Conservation (phyloP, 2,329 filamentous ascomycete genomes). For the Clonostachys sp. region DNA sequence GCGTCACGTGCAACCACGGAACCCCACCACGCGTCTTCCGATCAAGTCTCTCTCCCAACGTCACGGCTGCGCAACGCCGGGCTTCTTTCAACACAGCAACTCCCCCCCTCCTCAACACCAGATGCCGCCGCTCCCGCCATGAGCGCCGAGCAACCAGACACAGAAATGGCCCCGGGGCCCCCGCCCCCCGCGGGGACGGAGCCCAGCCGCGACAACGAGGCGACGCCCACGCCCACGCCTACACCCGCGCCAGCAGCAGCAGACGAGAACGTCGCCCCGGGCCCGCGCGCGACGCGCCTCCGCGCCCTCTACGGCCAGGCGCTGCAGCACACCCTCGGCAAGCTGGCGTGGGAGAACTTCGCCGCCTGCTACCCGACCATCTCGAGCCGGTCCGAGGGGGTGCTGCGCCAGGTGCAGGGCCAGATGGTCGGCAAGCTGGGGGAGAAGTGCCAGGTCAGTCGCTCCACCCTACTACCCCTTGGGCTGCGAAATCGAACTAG, state of each 20-base stretch:
- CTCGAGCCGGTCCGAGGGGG: slow-evolving; percentile 41
- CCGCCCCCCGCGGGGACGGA: too few species aligned
- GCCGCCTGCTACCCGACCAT: slow-evolving; percentile 58
- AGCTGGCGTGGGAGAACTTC: slow-evolving; percentile 53
- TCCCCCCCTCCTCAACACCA: too few species aligned
- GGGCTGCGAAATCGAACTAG: background rate
- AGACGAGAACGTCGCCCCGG: slow-evolving; percentile 29
- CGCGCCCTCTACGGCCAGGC: slow-evolving; percentile 47
- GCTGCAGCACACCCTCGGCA: slow-evolving; percentile 47
- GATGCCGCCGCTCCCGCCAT: too few species aligned
- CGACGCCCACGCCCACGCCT: too few species aligned
- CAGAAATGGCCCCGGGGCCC: background rate
- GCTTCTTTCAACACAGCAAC: too few species aligned
- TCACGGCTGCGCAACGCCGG: too few species aligned
- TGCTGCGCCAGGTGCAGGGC: slow-evolving; percentile 49
- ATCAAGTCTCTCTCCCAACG: too few species aligned
- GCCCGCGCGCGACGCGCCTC: slow-evolving; percentile 52
- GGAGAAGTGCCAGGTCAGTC: slow-evolving; percentile 34
- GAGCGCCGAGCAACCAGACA: too few species aligned
- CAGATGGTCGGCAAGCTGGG: slow-evolving; percentile 54
- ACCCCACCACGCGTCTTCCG: slow-evolving; percentile 1
- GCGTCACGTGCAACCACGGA: slow-evolving; percentile 1
- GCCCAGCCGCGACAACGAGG: too few species aligned
- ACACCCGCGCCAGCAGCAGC: too few species aligned
- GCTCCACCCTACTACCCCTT: slow-evolving; percentile 8